A percentile compares a stretch with the other conserved stretches of the same genome.
Evolutionary conservation across 2,329 filamentous ascomycete species (phyloP).

Genomic region (Aspergillus jensenii): DNA sequence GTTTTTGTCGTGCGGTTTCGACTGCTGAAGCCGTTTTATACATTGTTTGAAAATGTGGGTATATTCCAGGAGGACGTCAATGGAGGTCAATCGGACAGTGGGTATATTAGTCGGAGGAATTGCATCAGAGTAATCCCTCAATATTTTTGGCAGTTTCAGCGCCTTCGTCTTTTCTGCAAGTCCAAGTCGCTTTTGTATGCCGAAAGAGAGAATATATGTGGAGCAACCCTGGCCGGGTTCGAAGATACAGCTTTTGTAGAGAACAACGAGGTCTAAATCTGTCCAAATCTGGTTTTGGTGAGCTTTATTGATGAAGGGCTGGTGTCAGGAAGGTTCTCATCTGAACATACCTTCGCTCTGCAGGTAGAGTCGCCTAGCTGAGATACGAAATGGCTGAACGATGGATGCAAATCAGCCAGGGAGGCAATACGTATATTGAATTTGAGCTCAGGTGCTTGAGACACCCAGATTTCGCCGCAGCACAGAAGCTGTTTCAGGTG

Average conservation of each 20-base stretch:
- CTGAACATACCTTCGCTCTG: conserved; percentile 23
- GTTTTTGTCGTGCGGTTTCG: background rate
- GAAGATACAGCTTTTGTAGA: conserved; percentile 20
- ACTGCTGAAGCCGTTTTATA: background rate
- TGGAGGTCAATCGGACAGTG: conserved; percentile 18
- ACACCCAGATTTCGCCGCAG: conserved; percentile 27
- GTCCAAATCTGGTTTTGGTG: conserved; percentile 30
- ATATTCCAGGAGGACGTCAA: conserved; percentile 24
- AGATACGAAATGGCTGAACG: conserved; percentile 13
- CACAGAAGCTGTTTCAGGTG: conserved; percentile 8
- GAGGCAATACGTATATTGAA: conserved; percentile 26
- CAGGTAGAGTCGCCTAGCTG: conserved; percentile 24
- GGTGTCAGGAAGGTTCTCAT: background rate
- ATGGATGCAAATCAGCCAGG: background rate
- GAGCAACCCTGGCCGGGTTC: background rate
- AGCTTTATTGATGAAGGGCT: background rate
- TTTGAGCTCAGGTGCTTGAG: conserved; percentile 26
- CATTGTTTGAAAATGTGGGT: background rate
- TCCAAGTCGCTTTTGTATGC: conserved; percentile 17
- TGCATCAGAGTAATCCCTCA: conserved; percentile 16
- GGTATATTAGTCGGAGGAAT: conserved; percentile 18
- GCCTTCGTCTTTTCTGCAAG: background rate
- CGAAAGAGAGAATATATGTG: conserved; percentile 21
- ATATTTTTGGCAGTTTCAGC: conserved; percentile 16
- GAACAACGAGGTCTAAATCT: conserved; percentile 27